Base-by-base conservation (phyloP, 148 eudicot genomes). In the Cornus suecica region DNA sequence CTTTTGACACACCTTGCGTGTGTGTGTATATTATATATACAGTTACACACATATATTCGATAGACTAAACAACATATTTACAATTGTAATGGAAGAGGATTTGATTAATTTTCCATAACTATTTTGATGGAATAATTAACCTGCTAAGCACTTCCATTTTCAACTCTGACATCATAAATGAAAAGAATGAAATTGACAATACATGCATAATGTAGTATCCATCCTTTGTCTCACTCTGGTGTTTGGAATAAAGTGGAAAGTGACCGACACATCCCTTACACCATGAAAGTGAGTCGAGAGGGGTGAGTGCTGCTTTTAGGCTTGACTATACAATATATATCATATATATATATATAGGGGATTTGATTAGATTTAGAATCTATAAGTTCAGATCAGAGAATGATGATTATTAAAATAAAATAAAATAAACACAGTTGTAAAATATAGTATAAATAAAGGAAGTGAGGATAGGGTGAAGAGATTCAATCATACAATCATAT, bases 211-310 rank as follows among this genome's bases (percentile, higher is more conserved):
- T 5, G 9, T 37, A 6, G 42, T 37, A 37, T 37, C 42, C 3
- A 8, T 20, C 41, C n/a, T 45, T 76, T 56, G 72, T 73, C 65
- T 30, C 37, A 73, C 73, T 73, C 58, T 65, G 71, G 81, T 70
- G 62, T 37, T 31, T 41, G 70, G 79, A 81, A 81, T 81, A 81
- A 81, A 81, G 83, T 76, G 79, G 67, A 80, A 80, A 76, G 42
- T 8, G 31, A 34, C 82, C 74, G 75, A 80, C 78, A 74, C 70
- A 62, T 69, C 45, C 45, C 63, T 74, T 63, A 69, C 48, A 68
- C 20, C 41, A 66, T 66, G 66, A 80, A 80, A 80, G 83, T 80
- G 75, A 76, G 37, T 1, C 9, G 42, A 37, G 42, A 6, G 20
- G 58, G 68, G 42, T 28, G 68, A 68, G 34, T 32, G 67, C 62